These are phyloP conservation scores for Amyloporia xantha DNA, from an alignment of 768 basidiomycete genomes.

Conservation along the genomic window DNA sequence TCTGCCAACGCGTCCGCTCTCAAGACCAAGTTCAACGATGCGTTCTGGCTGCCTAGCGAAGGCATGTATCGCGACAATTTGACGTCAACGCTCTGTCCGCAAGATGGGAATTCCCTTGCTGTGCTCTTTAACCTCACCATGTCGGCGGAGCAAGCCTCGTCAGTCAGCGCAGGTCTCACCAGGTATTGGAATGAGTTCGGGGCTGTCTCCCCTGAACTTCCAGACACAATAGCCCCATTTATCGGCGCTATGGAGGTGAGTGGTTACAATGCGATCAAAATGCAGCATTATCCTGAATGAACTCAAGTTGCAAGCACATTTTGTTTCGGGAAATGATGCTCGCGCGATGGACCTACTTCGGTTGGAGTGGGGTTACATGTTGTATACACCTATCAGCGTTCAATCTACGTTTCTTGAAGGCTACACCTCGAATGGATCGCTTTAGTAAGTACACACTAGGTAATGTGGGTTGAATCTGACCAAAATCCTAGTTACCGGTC, in stretches of 20 bases:
- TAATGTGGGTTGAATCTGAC: neutral
- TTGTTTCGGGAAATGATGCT: constrained; percentile 43
- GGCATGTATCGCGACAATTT: constrained; percentile 52
- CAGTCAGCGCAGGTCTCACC: constrained; percentile 41
- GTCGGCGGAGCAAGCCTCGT: constrained; percentile 29
- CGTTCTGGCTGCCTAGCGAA: constrained; percentile 41
- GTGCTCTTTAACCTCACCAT: constrained; percentile 46
- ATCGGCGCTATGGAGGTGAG: constrained; percentile 50
- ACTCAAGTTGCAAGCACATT: constrained; percentile 58
- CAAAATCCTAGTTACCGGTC: constrained; percentile 36
- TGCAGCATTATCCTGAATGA: no score
- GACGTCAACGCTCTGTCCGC: constrained; percentile 45
- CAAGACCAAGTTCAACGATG: constrained; percentile 42
- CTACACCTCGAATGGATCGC: constrained; percentile 50
- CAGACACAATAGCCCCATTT: constrained; percentile 54
- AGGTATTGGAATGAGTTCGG: constrained; percentile 50
- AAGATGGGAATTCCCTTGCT: constrained; percentile 54
- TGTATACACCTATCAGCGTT: constrained; percentile 47
- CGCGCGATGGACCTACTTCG: constrained; percentile 47
- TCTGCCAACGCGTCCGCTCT: constrained; percentile 39
- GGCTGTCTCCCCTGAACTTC: constrained; percentile 48
- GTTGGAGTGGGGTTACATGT: constrained; percentile 55
- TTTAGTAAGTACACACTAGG: constrained; percentile 30
- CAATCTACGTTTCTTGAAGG: constrained; percentile 55
- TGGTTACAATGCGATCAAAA: no score